phyloP scores from a whole-genome alignment of 441 rosid species.

The Cnidoscolus chayamansa region DNA sequence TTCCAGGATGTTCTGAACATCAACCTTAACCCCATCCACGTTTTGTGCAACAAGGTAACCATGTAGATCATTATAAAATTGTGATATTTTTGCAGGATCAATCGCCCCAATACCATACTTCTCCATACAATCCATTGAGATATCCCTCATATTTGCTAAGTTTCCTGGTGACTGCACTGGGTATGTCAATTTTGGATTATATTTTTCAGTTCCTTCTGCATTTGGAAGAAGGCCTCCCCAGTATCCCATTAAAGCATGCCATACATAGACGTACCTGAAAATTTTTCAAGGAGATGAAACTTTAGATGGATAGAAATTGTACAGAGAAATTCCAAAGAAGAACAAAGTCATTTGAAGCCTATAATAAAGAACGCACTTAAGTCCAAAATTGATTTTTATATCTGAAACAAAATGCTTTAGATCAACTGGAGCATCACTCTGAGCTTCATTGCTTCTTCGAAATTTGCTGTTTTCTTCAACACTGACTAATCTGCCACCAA shows the following conservation, averaged over 20 bases:
- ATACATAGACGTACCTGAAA: constrained; percentile 62
- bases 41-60: constrained; percentile 45
- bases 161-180: constrained; percentile 44
- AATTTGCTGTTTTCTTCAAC: constrained; percentile 70
- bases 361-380: constrained; percentile 34
- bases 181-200: constrained; percentile 38
- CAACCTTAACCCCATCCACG: constrained; percentile 61
- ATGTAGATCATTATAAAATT: constrained; percentile 55
- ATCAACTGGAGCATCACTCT: constrained; percentile 9
- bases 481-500: constrained; percentile 61
- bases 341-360: background rate
- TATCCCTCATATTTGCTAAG: constrained; percentile 45
- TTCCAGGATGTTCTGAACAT: constrained; percentile 56
- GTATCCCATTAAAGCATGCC: constrained; percentile 84
- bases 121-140: constrained; percentile 44
- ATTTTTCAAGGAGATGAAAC: constrained; percentile 29
- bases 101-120: constrained; percentile 45
- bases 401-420: constrained; percentile 50
- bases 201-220: constrained; percentile 33
- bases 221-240: constrained; percentile 76
- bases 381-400: constrained; percentile 40
- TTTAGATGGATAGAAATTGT: background rate
- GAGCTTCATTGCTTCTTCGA: constrained; percentile 40
- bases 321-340: background rate
- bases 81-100: constrained; percentile 44